Evolutionary conservation across 2,329 filamentous ascomycete species (phyloP).

Genomic region (Colletotrichum noveboracense): DNA sequence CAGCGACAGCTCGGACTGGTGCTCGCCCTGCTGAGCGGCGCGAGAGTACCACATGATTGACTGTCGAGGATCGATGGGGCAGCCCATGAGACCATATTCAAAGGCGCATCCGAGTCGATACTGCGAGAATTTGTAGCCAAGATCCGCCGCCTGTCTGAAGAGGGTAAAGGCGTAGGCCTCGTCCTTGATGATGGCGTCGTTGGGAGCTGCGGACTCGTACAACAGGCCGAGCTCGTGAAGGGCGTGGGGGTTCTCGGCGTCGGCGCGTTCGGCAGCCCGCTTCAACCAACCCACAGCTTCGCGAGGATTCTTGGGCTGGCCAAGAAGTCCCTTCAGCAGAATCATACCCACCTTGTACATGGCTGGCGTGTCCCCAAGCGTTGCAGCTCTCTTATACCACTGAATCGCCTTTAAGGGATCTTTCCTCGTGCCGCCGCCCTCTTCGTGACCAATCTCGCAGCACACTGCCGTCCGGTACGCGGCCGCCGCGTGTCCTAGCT

Average conservation of each 20-base stretch:
- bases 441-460: conserved; percentile 94
- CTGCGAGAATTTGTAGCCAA: conserved; percentile 96
- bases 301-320: conserved; percentile 79
- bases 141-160: conserved; percentile 82
- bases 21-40: conserved; percentile 90
- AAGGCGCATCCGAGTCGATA: conserved; percentile 87
- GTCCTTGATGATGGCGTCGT: conserved; percentile 80
- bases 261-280: conserved; percentile 86
- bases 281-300: conserved; percentile 94
- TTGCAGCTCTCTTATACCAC: conserved; percentile 95
- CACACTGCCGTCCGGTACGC: conserved; percentile 96
- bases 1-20: conserved; percentile 85
- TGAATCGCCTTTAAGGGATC: conserved; percentile 95
- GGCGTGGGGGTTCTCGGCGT: conserved; percentile 90
- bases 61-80: conserved; percentile 79
- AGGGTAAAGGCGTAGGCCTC: conserved; percentile 81
- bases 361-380: conserved; percentile 86
- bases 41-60: conserved; percentile 95
- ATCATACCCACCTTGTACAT: conserved; percentile 99
- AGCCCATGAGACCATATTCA: conserved; percentile 87
- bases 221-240: conserved; percentile 83
- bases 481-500: conserved; percentile 82
- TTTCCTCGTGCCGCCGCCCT: conserved; percentile 88
- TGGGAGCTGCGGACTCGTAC: conserved; percentile 67
- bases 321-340: conserved; percentile 88